Percentiles rank a stretch among this genome's conserved stretches.
Evolutionary conservation across 2,329 filamentous ascomycete species (phyloP).

Genomic region (Talaromyces rugulosus): DNA sequence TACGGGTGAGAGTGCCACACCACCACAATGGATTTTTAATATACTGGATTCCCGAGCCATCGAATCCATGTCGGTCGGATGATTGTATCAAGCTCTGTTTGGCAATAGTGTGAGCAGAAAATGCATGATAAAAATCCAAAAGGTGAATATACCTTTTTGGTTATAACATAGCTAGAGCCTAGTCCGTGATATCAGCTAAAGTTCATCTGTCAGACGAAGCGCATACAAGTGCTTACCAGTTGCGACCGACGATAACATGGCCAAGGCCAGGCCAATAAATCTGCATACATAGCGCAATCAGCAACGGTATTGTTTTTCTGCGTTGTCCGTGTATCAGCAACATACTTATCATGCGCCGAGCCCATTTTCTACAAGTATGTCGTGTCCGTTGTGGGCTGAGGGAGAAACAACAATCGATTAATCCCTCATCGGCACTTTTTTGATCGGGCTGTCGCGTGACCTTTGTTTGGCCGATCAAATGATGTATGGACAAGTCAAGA

Average conservation of each 20-base stretch:
- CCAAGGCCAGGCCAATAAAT: conserved; percentile 12
- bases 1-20: conserved; percentile 12
- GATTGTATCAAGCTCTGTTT: conserved; percentile 11
- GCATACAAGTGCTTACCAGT: conserved; percentile 4
- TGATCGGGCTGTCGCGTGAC: neutral
- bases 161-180: conserved; percentile 13
- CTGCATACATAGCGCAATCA: neutral
- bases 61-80: conserved; percentile 8
- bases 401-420: neutral
- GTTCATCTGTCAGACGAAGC: neutral
- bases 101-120: neutral
- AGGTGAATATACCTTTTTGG: conserved; percentile 4
- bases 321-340: neutral
- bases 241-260: conserved; percentile 9
- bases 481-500: neutral
- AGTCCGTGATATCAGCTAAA: neutral
- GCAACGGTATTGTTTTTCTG: neutral
- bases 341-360: conserved; percentile 11
- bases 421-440: neutral
- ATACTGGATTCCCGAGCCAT: conserved; percentile 9
- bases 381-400: neutral
- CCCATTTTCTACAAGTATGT: conserved; percentile 1
- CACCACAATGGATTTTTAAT: conserved; percentile 12
- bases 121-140: neutral
- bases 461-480: neutral